Percentiles rank a stretch among this genome's conserved stretches.
Evolutionary conservation across 2,329 filamentous ascomycete species (phyloP).

Genomic region (Hysterium pulicare): DNA sequence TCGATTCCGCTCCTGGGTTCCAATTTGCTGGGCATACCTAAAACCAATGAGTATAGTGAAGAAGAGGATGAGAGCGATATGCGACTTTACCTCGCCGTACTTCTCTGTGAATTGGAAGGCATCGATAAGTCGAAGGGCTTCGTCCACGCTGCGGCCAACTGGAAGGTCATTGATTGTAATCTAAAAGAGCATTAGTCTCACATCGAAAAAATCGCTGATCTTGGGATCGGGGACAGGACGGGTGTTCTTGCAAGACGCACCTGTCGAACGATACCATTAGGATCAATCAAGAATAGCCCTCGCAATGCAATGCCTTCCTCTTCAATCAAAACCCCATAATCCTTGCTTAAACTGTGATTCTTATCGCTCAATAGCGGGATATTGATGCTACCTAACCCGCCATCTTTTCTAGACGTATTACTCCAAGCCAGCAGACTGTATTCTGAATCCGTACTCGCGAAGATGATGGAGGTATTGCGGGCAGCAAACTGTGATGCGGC

Average conservation of each 20-base stretch:
- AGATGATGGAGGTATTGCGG: conserved; percentile 59
- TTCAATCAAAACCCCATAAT: conserved; percentile 63
- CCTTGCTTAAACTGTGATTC: conserved; percentile 57
- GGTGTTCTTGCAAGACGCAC: conserved; percentile 18
- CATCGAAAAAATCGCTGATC: conserved; percentile 5
- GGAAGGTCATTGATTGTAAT: conserved; percentile 65
- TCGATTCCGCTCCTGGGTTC: conserved; percentile 39
- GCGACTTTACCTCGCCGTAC: conserved; percentile 34
- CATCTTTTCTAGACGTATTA: conserved; percentile 56
- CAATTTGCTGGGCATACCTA: conserved; percentile 42
- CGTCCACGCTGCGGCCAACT: conserved; percentile 62
- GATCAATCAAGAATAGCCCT: conserved; percentile 65
- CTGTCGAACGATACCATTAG: conserved; percentile 56
- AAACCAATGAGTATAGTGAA: background rate
- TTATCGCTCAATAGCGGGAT: conserved; percentile 62
- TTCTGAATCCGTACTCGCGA: conserved; percentile 61
- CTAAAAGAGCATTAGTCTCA: conserved; percentile 24
- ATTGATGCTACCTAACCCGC: conserved; percentile 59
- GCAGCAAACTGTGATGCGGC: conserved; percentile 58
- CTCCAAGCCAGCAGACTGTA: conserved; percentile 59
- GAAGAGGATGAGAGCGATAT: conserved; percentile 1
- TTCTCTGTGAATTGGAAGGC: conserved; percentile 48
- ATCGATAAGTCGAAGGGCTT: conserved; percentile 57
- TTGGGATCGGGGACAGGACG: background rate
- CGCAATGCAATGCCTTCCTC: conserved; percentile 62